phyloP scores from a whole-genome alignment of 352 stramenopile genomes.

The Pythium coloratum region DNA sequence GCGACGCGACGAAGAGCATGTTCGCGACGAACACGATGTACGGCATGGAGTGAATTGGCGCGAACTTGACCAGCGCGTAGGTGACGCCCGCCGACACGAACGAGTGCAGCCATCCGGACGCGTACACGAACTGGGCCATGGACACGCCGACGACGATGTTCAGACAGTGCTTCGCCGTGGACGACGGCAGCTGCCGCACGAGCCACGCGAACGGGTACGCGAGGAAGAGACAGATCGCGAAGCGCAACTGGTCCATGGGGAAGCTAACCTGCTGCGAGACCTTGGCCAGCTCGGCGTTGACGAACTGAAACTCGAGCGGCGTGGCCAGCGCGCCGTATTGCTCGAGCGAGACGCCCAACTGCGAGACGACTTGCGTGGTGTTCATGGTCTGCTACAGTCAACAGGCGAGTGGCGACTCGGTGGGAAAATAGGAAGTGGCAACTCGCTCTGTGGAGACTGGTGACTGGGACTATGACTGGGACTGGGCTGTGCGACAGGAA shows the following conservation, averaged over 20 bases:
- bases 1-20: conserved; percentile 91
- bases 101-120: conserved; percentile 94
- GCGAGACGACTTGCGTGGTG: background rate
- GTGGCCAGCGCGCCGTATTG: conserved; percentile 55
- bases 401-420: background rate
- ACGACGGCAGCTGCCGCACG: conserved; percentile 83
- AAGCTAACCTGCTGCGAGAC: conserved; percentile 47
- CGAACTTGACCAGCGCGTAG: conserved; percentile 87
- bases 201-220: conserved; percentile 93
- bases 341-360: conserved; percentile 33
- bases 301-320: conserved; percentile 50
- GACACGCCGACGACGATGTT: conserved; percentile 90
- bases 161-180: conserved; percentile 91
- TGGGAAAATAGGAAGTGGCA: conserved; percentile 15
- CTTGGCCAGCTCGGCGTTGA: conserved; percentile 46
- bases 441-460: too few relatives aligned
- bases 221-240: conserved; percentile 91
- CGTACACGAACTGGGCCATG: conserved; percentile 94
- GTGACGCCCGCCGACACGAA: conserved; percentile 89
- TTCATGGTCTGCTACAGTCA: background rate
- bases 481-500: background rate
- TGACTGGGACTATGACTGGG: background rate
- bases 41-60: conserved; percentile 51
- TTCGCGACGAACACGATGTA: conserved; percentile 93
- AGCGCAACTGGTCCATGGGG: conserved; percentile 68